Evolutionary conservation across 495 filamentous ascomycete species (phyloP), one percentile per base, ranked within the genome.

Genomic region (Penicillium crystallinum): DNA sequence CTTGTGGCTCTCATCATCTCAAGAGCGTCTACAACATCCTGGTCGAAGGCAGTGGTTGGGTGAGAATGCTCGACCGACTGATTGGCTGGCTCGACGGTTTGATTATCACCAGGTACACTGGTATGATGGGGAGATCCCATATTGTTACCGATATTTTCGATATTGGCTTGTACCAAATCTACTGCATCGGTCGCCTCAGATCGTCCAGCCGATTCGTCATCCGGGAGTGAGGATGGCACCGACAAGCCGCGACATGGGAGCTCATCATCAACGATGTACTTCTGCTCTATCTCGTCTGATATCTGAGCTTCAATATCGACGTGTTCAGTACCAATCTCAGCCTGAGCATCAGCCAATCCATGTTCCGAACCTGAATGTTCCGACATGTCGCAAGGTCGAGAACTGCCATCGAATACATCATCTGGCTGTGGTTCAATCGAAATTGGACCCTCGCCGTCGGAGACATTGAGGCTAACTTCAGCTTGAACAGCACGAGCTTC

Each of bases 11-110:
- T 36, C 46, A 48, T 48, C 19, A n/a, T 48, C 29, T 29, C 33
- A 23, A 48, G 46, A 11, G 23, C 37, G 31, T 50, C 11, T 18
- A 50, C 22, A 14, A 27, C 38, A 54, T 54, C 43, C 43, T 33
- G 23, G 18, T 52, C 49, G 11, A 31, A 5, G 22, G 30, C 15
- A 2, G 35, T 6, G 14, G 27, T 0, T 1, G 27, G 14, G 21
- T 19, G 42, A 11, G 30, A 22, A 10, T 31, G n/a, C 1, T 47
- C 4, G 10, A 2, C 3, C 3, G 36, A 25, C 10, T 54, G 14
- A n/a, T 5, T 18, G 3, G 15, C 43, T 3, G 15, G 17, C 15
- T 31, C 42, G 7, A 17, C 4, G 22, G 22, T 10, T 30, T 46
- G 33, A 6, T 54, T 23, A 15, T n/a, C 18, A 23, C 37, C 12